Conservation (phyloP, 169 alveolate species). For the Amoebophrya sp. region DNA sequence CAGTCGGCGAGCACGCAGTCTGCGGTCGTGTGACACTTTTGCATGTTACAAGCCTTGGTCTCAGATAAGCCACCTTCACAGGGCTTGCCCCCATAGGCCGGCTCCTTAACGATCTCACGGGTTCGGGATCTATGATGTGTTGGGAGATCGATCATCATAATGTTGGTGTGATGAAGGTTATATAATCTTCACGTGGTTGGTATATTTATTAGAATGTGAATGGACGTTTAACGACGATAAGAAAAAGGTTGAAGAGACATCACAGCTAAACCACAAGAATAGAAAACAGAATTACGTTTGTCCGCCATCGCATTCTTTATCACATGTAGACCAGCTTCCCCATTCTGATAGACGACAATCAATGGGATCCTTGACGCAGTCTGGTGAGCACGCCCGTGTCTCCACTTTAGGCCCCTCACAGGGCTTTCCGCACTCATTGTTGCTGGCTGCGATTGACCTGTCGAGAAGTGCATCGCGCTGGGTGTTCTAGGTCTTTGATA, state of each 20-base stretch:
- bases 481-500: too few relatives aligned
- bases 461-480: too few relatives aligned
- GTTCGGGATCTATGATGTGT: not conserved
- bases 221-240: too few relatives aligned
- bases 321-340: not conserved
- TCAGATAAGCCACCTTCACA: not conserved
- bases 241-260: too few relatives aligned
- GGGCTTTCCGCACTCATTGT: slow-evolving; percentile 3
- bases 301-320: not conserved
- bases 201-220: too few relatives aligned
- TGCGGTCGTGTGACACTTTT: not conserved
- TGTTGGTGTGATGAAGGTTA: too few relatives aligned
- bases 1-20: not conserved
- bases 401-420: not conserved
- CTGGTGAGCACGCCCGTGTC: not conserved
- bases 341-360: not conserved
- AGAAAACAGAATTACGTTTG: too few relatives aligned
- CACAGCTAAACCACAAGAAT: too few relatives aligned
- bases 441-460: not conserved
- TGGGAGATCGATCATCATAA: too few relatives aligned
- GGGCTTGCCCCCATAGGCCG: not conserved
- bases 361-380: not conserved
- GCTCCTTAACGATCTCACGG: not conserved
- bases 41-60: not conserved
- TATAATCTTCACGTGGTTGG: too few relatives aligned